A percentile compares a stretch with the other conserved stretches of the same genome.
These are phyloP conservation scores for Brassica balearica DNA, from an alignment of 441 rosid genomes.

Conservation along the genomic window DNA sequence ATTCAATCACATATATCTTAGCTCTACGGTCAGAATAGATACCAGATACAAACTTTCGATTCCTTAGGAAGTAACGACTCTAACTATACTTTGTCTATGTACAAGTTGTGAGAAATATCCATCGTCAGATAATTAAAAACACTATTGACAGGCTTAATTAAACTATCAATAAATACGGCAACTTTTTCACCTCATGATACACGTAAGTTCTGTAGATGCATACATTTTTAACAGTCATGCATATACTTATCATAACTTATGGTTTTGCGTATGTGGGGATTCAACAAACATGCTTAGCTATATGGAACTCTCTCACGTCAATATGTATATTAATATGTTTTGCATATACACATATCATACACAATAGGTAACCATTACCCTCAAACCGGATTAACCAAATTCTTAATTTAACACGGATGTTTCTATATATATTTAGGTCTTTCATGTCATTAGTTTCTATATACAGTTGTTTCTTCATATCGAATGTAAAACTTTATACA, in stretches of 20 bases:
- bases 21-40: not conserved
- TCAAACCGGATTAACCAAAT: slow-evolving; percentile 3
- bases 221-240: not conserved
- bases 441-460: not conserved
- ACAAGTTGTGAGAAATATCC: not conserved
- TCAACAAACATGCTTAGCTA: slow-evolving; percentile 5
- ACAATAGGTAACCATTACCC: not conserved
- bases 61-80: slow-evolving; percentile 28
- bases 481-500: not conserved
- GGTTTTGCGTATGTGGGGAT: not conserved
- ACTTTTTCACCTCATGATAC: slow-evolving; percentile 6
- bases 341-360: not conserved
- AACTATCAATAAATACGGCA: not conserved
- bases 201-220: not conserved
- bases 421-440: not conserved
- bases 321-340: not conserved
- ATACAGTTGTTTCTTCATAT: not conserved
- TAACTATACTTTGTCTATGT: not conserved
- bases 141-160: not conserved
- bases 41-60: slow-evolving; percentile 2
- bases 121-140: not conserved
- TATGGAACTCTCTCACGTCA: slow-evolving; percentile 1
- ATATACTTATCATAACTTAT: not conserved
- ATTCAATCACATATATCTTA: not conserved
- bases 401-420: slow-evolving; percentile 5